phyloP scores from a whole-genome alignment of 1,284 basidiomycete genomes.

The Trichosporon inkin region DNA sequence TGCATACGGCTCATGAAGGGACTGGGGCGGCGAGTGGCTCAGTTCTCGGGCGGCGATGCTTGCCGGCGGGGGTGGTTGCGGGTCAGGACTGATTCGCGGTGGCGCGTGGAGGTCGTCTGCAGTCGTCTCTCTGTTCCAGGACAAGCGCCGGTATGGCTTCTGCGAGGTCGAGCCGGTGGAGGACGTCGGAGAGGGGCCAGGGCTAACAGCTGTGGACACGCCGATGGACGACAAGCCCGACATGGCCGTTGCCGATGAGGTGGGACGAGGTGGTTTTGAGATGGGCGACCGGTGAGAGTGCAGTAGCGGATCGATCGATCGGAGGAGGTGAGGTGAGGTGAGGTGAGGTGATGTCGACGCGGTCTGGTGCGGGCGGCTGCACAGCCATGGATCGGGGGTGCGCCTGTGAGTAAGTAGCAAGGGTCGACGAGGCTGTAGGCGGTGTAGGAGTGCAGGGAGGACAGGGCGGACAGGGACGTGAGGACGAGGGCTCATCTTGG shows the following conservation, averaged over 20 bases:
- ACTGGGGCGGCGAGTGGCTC: neutral
- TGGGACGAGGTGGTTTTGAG: neutral
- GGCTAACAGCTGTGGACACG: neutral
- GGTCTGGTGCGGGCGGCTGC: too few relatives aligned
- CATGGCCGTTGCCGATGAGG: conserved; percentile 1
- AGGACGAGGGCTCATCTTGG: too few relatives aligned
- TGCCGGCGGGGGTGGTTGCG: neutral
- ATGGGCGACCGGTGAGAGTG: neutral
- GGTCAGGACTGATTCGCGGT: neutral
- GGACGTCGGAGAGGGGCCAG: neutral
- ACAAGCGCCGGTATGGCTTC: conserved; percentile 5
- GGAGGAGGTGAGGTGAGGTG: too few relatives aligned
- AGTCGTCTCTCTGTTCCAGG: conserved; percentile 1
- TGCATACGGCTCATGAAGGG: neutral
- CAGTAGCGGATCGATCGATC: neutral
- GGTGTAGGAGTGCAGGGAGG: too few relatives aligned
- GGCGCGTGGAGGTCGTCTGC: neutral
- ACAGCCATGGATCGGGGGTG: too few relatives aligned
- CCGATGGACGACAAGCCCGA: conserved; percentile 6
- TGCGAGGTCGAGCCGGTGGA: neutral
- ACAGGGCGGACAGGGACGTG: too few relatives aligned
- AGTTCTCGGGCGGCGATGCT: neutral
- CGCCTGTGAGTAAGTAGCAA: too few relatives aligned
- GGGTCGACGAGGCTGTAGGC: too few relatives aligned
- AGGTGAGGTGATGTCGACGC: too few relatives aligned